Base-by-base conservation (phyloP, 768 basidiomycete genomes). In the Pleurotus djamor region DNA sequence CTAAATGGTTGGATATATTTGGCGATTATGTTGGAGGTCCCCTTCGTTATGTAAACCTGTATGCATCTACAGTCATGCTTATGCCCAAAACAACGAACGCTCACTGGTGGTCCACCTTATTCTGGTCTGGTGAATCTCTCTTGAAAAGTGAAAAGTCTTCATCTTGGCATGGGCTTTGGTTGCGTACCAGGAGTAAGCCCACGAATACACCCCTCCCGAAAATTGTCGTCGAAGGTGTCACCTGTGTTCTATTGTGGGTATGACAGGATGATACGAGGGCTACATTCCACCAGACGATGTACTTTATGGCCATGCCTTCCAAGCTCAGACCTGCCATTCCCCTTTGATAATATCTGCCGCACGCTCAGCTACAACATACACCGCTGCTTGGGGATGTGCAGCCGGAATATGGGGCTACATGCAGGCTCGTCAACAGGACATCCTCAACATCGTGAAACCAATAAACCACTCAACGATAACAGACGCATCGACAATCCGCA, bases 401-500 rank as follows among this genome's bases (percentile, higher is more conserved):
- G 60, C 59, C 21, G 63, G 63, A 8, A 65, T 60, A 43, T 61
- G 61, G 56, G 72, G 62, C 66, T 69, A 50, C 9, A 37, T 45
- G 16, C 10, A 41, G 38, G n/a, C 9, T 9, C 38, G n/a, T 41
- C 10, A n/a, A 2, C 10, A 41, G 38, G 38, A n/a, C 21, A 28
- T 28, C 21, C 38, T 41, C 52, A 51, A 38, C 17, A 52, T 8
- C 6, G 14, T 59, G 6, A 14, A 50, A 17, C 21, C 16, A 50
- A 34, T 10, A 36, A 9, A 38, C 48, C 2, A 59, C 74, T 62
- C 45, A 51, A 35, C 71, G 58, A 74, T 48, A 10, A 72, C 62
- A 13, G 71, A 73, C 13, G 71, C 73, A 69, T 75, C 74, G 10
- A 75, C 69, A 5, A 75, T 64, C 7, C 74, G 62, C 10, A 75